Evolutionary conservation across 2,329 filamentous ascomycete species (phyloP).

Genomic region (Arthroderma uncinatum): DNA sequence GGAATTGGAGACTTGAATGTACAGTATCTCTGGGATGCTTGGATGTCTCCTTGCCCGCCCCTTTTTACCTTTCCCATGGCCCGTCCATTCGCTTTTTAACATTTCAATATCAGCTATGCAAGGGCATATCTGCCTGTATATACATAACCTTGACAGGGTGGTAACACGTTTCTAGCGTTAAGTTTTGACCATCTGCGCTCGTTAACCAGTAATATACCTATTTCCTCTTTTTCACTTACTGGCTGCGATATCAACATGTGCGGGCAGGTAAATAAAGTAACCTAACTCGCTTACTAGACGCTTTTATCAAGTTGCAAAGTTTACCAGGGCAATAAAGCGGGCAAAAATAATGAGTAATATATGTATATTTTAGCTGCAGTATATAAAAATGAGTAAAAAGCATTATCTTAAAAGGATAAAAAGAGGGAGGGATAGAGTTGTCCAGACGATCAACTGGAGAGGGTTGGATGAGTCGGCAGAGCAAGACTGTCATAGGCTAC

Average conservation of each 20-base stretch:
- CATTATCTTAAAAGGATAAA: not conserved
- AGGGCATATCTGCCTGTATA: not conserved
- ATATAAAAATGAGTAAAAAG: not conserved
- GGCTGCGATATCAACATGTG: not conserved
- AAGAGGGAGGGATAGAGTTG: not conserved
- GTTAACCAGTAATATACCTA: not conserved
- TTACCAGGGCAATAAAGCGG: no score
- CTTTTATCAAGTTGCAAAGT: not conserved
- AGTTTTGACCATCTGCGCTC: not conserved
- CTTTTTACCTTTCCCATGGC: not conserved
- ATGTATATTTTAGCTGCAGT: not conserved
- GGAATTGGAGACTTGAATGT: not conserved
- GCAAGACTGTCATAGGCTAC: not conserved
- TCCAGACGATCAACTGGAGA: not conserved
- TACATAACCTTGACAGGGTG: not conserved
- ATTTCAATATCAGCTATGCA: not conserved
- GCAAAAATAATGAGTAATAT: no score
- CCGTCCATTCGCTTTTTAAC: not conserved
- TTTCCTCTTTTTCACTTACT: not conserved
- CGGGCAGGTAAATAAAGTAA: not conserved
- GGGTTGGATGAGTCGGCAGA: not conserved
- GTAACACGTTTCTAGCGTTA: slow-evolving; percentile 1
- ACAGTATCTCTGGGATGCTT: not conserved
- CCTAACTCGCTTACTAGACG: not conserved
- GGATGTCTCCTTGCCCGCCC: not conserved